These are phyloP conservation scores for Debaryomyces sp. DNA, from an alignment of 1,139 yeast species.

Conservation along the genomic window DNA sequence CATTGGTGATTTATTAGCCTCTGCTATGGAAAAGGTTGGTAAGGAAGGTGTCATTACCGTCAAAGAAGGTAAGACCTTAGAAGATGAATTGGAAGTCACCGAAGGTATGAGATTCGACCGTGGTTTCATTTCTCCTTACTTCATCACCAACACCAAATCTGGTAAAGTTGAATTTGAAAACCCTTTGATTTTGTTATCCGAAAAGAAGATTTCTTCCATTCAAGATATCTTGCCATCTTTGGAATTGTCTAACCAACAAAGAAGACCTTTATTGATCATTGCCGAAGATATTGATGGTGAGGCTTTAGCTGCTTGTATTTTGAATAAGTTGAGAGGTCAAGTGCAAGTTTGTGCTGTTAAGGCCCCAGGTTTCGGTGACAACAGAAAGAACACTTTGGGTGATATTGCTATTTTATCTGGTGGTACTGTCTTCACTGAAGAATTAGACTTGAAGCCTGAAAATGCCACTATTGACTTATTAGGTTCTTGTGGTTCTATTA, in stretches of 20 bases:
- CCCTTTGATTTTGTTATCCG: conserved; percentile 86
- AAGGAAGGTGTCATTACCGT: conserved; percentile 99
- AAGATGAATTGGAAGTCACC: conserved; percentile 95
- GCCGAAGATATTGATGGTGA: conserved; percentile 99
- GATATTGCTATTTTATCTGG: conserved; percentile 97
- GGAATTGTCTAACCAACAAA: conserved; percentile 89
- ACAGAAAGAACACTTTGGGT: conserved; percentile 97
- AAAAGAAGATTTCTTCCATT: conserved; percentile 91
- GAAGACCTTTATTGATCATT: conserved; percentile 93
- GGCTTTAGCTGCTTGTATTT: conserved; percentile 98
- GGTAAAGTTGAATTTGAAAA: conserved; percentile 98
- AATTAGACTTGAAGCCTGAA: conserved; percentile 96
- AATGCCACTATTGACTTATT: conserved; percentile 89
- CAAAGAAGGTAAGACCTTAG: conserved; percentile 94
- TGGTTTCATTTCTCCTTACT: conserved; percentile 97
- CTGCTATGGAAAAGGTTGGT: conserved; percentile 99
- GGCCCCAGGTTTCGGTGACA: conserved; percentile 99
- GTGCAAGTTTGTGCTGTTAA: conserved; percentile 98
- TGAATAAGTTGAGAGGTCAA: conserved; percentile 98
- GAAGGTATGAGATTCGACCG: conserved; percentile 99
- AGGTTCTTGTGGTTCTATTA: conserved; percentile 91
- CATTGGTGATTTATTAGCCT: conserved; percentile 91
- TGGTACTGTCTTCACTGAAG: conserved; percentile 98
- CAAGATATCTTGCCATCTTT: conserved; percentile 93
- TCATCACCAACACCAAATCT: conserved; percentile 93